Percentiles rank a stretch among this genome's conserved stretches.
phyloP scores from a whole-genome alignment of 768 basidiomycete species.

The Rhizopogon salebrosus region DNA sequence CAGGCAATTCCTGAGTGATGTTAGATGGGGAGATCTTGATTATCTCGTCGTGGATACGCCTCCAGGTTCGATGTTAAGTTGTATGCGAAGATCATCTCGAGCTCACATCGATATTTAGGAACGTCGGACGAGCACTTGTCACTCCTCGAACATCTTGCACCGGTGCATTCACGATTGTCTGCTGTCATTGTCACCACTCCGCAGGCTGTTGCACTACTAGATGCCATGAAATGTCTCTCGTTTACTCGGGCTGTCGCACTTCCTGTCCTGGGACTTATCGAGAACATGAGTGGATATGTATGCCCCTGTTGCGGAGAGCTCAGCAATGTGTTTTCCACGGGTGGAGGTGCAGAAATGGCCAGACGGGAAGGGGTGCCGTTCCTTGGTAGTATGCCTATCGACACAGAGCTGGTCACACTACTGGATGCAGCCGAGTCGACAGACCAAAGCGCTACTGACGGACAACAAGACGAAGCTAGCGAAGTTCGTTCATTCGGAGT shows the following conservation, averaged over 20 bases:
- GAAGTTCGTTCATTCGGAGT: constrained; percentile 40
- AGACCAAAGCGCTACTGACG: constrained; percentile 13
- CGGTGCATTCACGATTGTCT: constrained; percentile 70
- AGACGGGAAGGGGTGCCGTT: constrained; percentile 66
- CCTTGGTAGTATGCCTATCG: constrained; percentile 88
- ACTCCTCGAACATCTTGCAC: constrained; percentile 87
- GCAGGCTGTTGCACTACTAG: constrained; percentile 92
- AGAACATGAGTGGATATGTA: constrained; percentile 98
- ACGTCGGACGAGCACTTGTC: constrained; percentile 99
- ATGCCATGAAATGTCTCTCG: constrained; percentile 93
- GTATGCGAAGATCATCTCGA: constrained; percentile 1
- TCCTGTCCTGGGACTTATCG: constrained; percentile 87
- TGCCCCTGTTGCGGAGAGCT: constrained; percentile 97
- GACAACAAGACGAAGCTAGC: constrained; percentile 15
- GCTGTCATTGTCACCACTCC: constrained; percentile 95
- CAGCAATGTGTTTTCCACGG: constrained; percentile 90
- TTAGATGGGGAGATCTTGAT: constrained; percentile 92
- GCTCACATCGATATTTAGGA: constrained; percentile 45
- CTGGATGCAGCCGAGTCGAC: constrained; percentile 61
- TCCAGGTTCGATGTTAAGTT: constrained; percentile 59
- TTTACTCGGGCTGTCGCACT: constrained; percentile 87
- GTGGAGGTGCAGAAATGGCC: constrained; percentile 89
- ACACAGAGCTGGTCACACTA: constrained; percentile 83
- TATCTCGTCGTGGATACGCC: constrained; percentile 94
- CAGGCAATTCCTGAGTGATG: constrained; percentile 88